Percentiles rank a stretch among this genome's conserved stretches.
Evolutionary conservation across 176 grass and related monocot genomes (phyloP).

Genomic region (Hyparrhenia diplandra): DNA sequence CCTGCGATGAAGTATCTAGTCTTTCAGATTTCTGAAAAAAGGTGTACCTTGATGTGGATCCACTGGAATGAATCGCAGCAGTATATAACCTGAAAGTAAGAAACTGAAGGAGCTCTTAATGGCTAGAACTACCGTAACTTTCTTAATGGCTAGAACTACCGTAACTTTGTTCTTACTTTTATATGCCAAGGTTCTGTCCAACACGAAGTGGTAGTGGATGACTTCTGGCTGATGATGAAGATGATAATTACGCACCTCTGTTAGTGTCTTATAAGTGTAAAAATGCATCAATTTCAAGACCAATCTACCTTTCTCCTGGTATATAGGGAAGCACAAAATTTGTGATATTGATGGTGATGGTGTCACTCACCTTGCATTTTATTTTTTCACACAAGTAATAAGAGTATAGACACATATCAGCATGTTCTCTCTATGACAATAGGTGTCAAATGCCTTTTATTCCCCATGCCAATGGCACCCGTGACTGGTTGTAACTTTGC

Average conservation of each 20-base stretch:
- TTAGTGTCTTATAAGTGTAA: not conserved
- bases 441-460: not conserved
- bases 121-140: no score
- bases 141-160: not conserved
- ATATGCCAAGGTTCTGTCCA: not conserved
- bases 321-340: not conserved
- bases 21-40: not conserved
- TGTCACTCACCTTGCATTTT: not conserved
- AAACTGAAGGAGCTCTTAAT: not conserved
- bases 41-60: not conserved
- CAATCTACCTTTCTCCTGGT: not conserved
- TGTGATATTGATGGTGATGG: no score
- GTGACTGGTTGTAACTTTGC: conserved; percentile 6
- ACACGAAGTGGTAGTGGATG: not conserved
- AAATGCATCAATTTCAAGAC: not conserved
- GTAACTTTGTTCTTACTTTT: not conserved
- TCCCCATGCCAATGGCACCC: not conserved
- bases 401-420: not conserved
- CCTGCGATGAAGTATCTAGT: not conserved
- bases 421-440: not conserved
- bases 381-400: not conserved
- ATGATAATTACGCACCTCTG: not conserved
- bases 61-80: not conserved
- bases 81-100: not conserved
- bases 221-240: no score